Evolutionary conservation across 305 asterid species (phyloP).

Genomic region (Fraxinus nigra): DNA sequence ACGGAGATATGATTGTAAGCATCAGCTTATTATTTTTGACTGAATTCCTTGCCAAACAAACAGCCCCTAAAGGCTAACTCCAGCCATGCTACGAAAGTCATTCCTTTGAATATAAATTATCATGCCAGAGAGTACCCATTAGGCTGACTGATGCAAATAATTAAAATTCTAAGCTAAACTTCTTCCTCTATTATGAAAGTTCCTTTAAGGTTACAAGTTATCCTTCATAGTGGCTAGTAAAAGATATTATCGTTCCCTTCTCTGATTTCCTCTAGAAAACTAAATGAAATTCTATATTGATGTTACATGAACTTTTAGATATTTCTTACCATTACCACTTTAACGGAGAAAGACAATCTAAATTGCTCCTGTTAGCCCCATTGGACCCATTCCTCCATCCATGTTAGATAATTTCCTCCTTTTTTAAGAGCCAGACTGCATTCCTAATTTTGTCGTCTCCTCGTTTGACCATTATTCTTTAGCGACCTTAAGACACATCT

Average conservation of each 20-base stretch:
- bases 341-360: not conserved
- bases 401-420: not conserved
- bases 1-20: not conserved
- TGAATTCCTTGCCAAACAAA: not conserved
- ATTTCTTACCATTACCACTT: not conserved
- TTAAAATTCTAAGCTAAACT: not conserved
- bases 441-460: not conserved
- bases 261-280: not conserved
- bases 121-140: not conserved
- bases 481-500: not conserved
- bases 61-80: not conserved
- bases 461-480: not conserved
- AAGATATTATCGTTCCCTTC: not conserved
- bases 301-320: not conserved
- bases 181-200: not conserved
- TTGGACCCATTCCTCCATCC: not conserved
- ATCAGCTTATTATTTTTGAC: not conserved
- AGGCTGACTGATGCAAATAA: not conserved
- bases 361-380: not conserved
- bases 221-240: not conserved
- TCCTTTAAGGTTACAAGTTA: not conserved
- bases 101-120: not conserved
- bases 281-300: not conserved
- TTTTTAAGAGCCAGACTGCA: not conserved
- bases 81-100: not conserved